phyloP scores from a whole-genome alignment of 75 land plant genomes.

The Cryptomeria japonica region DNA sequence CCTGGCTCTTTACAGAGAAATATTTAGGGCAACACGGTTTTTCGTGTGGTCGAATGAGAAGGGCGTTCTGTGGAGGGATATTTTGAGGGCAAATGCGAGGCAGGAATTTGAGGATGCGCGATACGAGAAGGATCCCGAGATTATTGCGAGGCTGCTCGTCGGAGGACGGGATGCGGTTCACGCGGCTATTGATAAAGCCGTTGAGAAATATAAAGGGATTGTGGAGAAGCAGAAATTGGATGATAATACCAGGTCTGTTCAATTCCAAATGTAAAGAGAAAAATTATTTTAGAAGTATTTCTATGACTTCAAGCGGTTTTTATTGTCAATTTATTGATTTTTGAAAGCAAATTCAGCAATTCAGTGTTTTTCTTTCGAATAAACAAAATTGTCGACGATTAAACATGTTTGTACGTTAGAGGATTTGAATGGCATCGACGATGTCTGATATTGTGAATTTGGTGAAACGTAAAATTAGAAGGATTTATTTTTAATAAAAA shows the following conservation, averaged over 20 bases:
- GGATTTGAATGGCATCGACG: no score
- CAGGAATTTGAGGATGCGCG: slow-evolving; percentile 87
- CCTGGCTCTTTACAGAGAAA: slow-evolving; percentile 81
- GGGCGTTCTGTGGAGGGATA: slow-evolving; percentile 81
- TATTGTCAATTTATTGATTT: no score
- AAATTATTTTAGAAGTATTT: no score
- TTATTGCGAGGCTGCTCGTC: slow-evolving; percentile 71
- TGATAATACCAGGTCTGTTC: not conserved
- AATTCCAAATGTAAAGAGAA: not conserved
- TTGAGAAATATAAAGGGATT: slow-evolving; percentile 52
- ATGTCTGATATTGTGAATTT: no score
- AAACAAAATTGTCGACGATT: no score
- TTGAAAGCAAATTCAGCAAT: no score
- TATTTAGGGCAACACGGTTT: slow-evolving; percentile 73
- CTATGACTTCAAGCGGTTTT: no score
- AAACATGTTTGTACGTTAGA: no score
- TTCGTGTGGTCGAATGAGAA: slow-evolving; percentile 77
- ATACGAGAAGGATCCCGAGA: slow-evolving; percentile 82
- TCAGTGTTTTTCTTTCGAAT: no score
- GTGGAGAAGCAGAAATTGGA: slow-evolving; percentile 14
- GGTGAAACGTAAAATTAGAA: no score
- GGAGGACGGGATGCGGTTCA: slow-evolving; percentile 91
- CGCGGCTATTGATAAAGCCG: slow-evolving; percentile 75
- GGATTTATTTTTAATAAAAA: no score
- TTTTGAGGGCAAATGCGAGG: slow-evolving; percentile 71